Percentiles rank a stretch among this genome's conserved stretches.
Evolutionary conservation across 345 rosid species (phyloP).

Genomic region (Carallia pectinifolia): DNA sequence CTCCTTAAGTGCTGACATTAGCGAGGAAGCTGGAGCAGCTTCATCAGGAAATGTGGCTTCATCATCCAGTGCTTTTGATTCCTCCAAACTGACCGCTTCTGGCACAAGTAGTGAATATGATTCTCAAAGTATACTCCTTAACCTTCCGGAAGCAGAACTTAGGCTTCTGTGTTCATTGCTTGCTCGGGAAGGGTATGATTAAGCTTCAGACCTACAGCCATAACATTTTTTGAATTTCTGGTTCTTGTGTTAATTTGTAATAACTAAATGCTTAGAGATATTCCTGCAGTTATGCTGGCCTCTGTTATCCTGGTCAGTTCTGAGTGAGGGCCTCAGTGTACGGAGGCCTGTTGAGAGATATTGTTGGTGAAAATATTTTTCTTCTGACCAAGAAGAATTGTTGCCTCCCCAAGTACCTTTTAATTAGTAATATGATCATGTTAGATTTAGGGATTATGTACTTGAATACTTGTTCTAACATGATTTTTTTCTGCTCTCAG

Average conservation of each 20-base stretch:
- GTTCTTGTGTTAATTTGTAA: not conserved
- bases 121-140: constrained; percentile 52
- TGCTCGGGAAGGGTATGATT: constrained; percentile 82
- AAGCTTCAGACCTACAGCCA: not conserved
- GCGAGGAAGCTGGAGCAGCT: constrained; percentile 37
- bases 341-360: not conserved
- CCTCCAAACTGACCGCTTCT: constrained; percentile 40
- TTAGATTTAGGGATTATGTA: not conserved
- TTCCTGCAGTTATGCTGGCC: not conserved
- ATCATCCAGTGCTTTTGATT: constrained; percentile 35
- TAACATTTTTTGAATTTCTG: not conserved
- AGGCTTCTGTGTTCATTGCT: constrained; percentile 87
- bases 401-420: not conserved
- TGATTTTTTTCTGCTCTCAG: constrained; percentile 36
- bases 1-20: constrained; percentile 38
- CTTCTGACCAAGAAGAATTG: not conserved
- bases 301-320: not conserved
- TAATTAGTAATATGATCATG: not conserved
- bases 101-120: constrained; percentile 52
- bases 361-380: no score
- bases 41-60: constrained; percentile 39
- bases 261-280: no score
- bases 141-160: constrained; percentile 80
- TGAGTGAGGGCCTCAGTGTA: not conserved
- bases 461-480: constrained; percentile 14